A percentile compares a stretch with the other conserved stretches of the same genome.
Evolutionary conservation across 208 protist genomes (phyloP).

Genomic region (Leishmania tropica): DNA sequence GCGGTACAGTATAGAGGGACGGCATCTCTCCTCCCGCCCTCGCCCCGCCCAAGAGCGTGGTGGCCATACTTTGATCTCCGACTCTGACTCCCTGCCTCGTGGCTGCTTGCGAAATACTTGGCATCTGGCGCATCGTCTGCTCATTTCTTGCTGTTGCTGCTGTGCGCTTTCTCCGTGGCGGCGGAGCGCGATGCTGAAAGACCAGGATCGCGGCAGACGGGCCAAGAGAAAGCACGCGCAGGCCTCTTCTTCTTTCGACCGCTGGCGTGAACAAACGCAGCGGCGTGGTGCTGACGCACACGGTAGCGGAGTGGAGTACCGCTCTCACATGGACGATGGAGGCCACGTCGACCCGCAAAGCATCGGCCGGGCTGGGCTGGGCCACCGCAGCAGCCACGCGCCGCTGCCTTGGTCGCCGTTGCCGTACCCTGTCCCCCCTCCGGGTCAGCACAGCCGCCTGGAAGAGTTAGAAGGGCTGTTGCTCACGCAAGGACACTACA

Average conservation of each 20-base stretch:
- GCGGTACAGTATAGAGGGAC: neutral
- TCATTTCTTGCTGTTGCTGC: neutral
- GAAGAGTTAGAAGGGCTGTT: constrained; percentile 23
- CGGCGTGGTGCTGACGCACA: neutral
- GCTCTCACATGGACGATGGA: neutral
- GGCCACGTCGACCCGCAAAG: neutral
- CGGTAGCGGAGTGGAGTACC: neutral
- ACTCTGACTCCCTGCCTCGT: neutral
- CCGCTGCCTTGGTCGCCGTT: neutral
- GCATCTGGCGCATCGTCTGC: neutral
- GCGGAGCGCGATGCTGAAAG: neutral
- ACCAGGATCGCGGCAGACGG: neutral
- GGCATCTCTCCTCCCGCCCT: neutral
- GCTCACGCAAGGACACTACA: constrained; percentile 12
- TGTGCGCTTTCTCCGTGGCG: neutral
- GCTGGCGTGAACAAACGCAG: constrained; percentile 16
- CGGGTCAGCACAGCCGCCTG: neutral
- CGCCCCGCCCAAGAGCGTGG: neutral
- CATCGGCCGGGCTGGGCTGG: too few relatives aligned
- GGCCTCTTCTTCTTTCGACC: constrained; percentile 12
- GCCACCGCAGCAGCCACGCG: neutral
- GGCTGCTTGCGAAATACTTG: neutral
- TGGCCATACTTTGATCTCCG: neutral
- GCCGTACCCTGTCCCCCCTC: neutral
- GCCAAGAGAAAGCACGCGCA: neutral